These are phyloP conservation scores for Pseudocercospora vitis DNA, from an alignment of 2,329 filamentous ascomycete genomes.

Conservation along the genomic window DNA sequence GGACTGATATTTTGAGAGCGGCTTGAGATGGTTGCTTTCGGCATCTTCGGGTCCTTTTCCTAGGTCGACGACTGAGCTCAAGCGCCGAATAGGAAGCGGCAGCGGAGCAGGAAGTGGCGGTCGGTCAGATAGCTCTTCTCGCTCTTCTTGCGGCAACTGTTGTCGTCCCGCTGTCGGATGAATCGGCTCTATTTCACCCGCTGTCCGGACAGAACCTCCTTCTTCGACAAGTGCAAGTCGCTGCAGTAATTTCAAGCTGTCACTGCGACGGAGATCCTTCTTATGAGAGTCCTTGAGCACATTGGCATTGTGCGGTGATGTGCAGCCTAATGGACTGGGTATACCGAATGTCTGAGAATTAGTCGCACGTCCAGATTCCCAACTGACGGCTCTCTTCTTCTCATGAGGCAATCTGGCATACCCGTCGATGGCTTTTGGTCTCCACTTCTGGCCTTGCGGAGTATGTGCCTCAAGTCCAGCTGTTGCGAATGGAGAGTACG, in stretches of 20 bases:
- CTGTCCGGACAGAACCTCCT: neutral
- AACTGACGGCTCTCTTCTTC: slow-evolving; percentile 16
- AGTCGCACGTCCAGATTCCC: slow-evolving; percentile 8
- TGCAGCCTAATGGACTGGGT: slow-evolving; percentile 7
- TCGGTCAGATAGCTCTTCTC: slow-evolving; percentile 18
- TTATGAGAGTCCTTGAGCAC: neutral
- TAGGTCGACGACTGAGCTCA: slow-evolving; percentile 14
- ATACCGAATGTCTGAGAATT: slow-evolving; percentile 16
- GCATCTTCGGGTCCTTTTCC: neutral
- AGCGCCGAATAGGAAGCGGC: slow-evolving; percentile 14
- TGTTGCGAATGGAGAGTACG: slow-evolving; percentile 21
- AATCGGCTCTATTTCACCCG: neutral
- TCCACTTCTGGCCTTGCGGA: slow-evolving; percentile 13
- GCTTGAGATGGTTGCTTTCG: slow-evolving; percentile 1
- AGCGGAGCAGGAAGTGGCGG: slow-evolving; percentile 24
- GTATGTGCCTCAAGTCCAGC: slow-evolving; percentile 7
- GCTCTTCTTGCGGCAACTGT: slow-evolving; percentile 21
- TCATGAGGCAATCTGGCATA: slow-evolving; percentile 19
- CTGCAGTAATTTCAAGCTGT: slow-evolving; percentile 17
- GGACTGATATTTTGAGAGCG: slow-evolving; percentile 20
- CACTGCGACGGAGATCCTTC: slow-evolving; percentile 15
- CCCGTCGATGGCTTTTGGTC: slow-evolving; percentile 17
- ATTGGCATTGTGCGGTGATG: neutral
- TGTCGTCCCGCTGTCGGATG: slow-evolving; percentile 9
- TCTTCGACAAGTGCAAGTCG: slow-evolving; percentile 18